Conservation (phyloP, 23 red algal species). For the Pyropia haitanensis region DNA sequence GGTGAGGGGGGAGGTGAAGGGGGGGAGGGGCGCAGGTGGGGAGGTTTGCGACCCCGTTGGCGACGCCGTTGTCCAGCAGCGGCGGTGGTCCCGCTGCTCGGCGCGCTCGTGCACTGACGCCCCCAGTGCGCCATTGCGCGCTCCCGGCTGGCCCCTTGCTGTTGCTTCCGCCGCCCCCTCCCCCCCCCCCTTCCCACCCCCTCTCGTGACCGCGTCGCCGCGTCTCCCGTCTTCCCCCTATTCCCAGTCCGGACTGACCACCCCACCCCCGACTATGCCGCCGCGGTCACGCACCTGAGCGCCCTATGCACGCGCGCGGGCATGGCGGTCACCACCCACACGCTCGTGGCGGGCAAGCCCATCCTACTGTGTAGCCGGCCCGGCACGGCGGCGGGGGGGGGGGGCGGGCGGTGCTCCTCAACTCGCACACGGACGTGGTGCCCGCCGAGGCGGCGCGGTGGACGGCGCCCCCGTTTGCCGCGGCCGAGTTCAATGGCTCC, state of each 20-base stretch:
- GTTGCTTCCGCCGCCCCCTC: too few relatives aligned
- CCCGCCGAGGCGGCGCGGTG: slow-evolving; percentile 58
- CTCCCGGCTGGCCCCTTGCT: too few relatives aligned
- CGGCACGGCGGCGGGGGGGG: slow-evolving; percentile 22
- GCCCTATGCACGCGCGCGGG: slow-evolving; percentile 4
- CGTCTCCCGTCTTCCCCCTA: too few relatives aligned
- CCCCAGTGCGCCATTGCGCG: too few relatives aligned
- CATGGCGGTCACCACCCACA: slow-evolving; percentile 4
- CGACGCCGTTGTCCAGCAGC: too few relatives aligned
- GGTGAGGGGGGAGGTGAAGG: too few relatives aligned
- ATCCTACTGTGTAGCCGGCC: slow-evolving; percentile 29
- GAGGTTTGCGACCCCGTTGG: too few relatives aligned
- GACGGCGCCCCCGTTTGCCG: slow-evolving; percentile 48
- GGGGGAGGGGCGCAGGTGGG: too few relatives aligned
- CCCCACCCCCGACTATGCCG: slow-evolving; percentile 31
- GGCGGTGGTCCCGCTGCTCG: too few relatives aligned
- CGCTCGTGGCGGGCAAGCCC: slow-evolving; percentile 46
- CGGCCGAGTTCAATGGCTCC: slow-evolving; percentile 16
- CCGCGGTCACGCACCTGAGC: slow-evolving; percentile 19
- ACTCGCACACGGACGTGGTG: slow-evolving; percentile 92
- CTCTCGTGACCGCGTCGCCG: too few relatives aligned
- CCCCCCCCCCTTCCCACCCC: too few relatives aligned
- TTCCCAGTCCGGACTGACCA: slow-evolving; percentile 45
- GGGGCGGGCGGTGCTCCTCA: slow-evolving; percentile 61
- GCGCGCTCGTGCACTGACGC: too few relatives aligned